These are phyloP conservation scores for Flaveria bidentis DNA, from an alignment of 129 eudicot genomes.

Conservation along the genomic window DNA sequence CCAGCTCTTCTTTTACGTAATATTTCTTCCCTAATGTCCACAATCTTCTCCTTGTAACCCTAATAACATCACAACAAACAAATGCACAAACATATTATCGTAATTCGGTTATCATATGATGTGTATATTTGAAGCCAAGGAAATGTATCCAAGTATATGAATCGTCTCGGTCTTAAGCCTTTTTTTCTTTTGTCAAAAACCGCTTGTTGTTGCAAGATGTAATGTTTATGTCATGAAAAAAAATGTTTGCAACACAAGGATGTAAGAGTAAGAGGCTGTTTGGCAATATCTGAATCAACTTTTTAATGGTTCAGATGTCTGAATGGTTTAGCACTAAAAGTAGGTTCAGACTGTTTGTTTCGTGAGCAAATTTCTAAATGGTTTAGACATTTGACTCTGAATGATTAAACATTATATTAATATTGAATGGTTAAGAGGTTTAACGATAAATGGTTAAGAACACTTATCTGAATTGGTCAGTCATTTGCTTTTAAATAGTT, in stretches of 20 bases:
- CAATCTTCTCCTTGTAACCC: constrained; percentile 92
- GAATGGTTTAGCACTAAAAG: no score
- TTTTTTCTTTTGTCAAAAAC: not conserved
- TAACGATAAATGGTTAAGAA: no score
- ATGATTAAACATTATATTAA: no score
- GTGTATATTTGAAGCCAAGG: not conserved
- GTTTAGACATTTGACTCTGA: no score
- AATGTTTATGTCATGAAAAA: not conserved
- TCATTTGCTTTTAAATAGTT: no score
- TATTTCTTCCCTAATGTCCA: constrained; percentile 83
- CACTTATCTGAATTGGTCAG: no score
- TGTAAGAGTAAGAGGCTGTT: not conserved
- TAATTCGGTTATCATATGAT: not conserved
- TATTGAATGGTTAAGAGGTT: no score
- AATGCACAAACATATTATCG: not conserved
- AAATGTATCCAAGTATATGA: not conserved
- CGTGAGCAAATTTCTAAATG: no score
- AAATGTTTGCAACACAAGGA: not conserved
- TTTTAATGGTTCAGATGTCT: no score
- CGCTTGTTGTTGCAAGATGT: not conserved
- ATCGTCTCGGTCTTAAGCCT: not conserved
- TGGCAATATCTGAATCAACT: no score
- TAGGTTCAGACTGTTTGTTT: no score
- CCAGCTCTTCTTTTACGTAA: constrained; percentile 89
- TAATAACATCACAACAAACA: constrained; percentile 17